Base-by-base conservation (phyloP, 768 basidiomycete genomes). In the Hericium coralloides region DNA sequence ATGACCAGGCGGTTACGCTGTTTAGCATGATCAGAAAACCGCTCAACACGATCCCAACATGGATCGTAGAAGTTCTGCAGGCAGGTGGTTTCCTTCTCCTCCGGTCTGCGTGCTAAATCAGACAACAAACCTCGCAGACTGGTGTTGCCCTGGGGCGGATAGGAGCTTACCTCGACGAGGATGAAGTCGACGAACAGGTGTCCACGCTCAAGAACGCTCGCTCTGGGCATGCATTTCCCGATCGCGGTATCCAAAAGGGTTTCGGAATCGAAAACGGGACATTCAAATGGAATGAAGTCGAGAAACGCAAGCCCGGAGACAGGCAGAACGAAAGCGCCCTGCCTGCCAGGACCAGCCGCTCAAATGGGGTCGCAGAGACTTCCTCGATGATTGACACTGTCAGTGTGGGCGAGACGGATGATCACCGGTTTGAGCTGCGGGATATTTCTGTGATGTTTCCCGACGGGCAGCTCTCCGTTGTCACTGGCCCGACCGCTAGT, bases 21-120 rank as follows among this genome's bases (percentile, higher is more conserved):
- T 95, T 95, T 69, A 76, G 76, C 49, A 93, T 97, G 93, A 77
- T 97, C 64, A 78, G 86, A 37, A 67, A 75, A 18, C 92, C 92
- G 0, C 72, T 94, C 49, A 89, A 89, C 62, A 78, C 89, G 26
- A 84, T 95, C 49, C 92, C 92, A 0, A 74, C 81, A 8, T 92
- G 82, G 77, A 81, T 89, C 49, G 86, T 94, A 7, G 82, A 89
- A 49, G 73, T 93, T 22, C 75, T 93, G 2, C 85, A 88, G 25
- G 25, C 25, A 26, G 25, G 25, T 26, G 3, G 25, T 26, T 26
- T 26, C 6, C 25, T 26, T 26, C 6, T 26, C 25, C 3, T 26
- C 6, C 25, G 6, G 25, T 26, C 25, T 26, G 3, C 25, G 6
- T 26, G 25, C 25, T 26, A 3, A 26, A 26, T 26, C 25, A 26